phyloP scores from a whole-genome alignment of 495 filamentous ascomycete genomes.

The Cairneyella variabilis region DNA sequence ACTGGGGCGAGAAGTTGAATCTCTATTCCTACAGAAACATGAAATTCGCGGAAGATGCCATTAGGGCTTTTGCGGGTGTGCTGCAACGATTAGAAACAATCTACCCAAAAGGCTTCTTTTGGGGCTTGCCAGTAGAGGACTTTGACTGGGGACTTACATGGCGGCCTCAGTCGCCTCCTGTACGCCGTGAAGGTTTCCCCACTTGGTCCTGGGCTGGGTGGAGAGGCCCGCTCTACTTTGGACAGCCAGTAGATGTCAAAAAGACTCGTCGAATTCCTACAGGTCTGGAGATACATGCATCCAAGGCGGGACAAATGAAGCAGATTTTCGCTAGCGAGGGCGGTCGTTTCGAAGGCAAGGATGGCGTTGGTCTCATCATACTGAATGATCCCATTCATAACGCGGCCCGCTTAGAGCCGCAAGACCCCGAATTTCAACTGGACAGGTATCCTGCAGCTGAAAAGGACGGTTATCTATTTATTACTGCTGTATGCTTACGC shows the following conservation, averaged over 20 bases:
- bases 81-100: constrained; percentile 4
- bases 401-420: neutral
- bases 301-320: neutral
- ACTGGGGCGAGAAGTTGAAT: constrained; percentile 6
- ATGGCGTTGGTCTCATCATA: neutral
- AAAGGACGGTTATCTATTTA: constrained; percentile 3
- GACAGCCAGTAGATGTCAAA: constrained; percentile 1
- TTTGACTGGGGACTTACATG: constrained; percentile 7
- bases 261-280: constrained; percentile 1
- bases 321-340: neutral
- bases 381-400: neutral
- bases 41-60: neutral
- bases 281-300: neutral
- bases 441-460: neutral
- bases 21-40: constrained; percentile 2
- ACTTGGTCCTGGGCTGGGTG: constrained; percentile 3
- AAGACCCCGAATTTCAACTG: neutral
- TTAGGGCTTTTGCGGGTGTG: constrained; percentile 4
- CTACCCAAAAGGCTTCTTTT: constrained; percentile 5
- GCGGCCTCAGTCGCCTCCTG: constrained; percentile 2
- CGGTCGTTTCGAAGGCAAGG: neutral
- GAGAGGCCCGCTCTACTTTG: neutral
- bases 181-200: constrained; percentile 2
- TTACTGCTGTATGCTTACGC: neutral
- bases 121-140: constrained; percentile 2